A percentile compares a stretch with the other conserved stretches of the same genome.
phyloP scores from a whole-genome alignment of 345 rosid genomes.

The Viola odorata region DNA sequence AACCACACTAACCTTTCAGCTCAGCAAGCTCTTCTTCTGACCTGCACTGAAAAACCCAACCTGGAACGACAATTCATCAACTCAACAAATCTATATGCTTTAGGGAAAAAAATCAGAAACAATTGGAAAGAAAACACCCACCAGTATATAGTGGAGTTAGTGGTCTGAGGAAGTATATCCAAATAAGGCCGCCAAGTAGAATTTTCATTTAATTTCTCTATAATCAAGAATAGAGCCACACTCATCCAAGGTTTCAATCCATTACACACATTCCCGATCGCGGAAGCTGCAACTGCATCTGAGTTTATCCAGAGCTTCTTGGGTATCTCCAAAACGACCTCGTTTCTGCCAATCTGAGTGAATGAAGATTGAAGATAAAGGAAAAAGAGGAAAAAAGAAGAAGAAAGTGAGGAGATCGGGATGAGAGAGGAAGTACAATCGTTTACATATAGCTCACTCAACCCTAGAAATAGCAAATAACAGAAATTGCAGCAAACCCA shows the following conservation, averaged over 20 bases:
- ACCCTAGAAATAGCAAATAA: no score
- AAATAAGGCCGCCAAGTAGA: slow-evolving; percentile 73
- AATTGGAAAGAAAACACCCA: slow-evolving; percentile 27
- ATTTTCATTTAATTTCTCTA: slow-evolving; percentile 57
- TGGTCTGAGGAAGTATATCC: slow-evolving; percentile 65
- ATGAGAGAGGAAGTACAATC: no score
- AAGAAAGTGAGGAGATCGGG: no score
- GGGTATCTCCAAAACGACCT: slow-evolving; percentile 84
- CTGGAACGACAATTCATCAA: slow-evolving; percentile 31
- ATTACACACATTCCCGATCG: slow-evolving; percentile 60
- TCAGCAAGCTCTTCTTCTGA: slow-evolving; percentile 91
- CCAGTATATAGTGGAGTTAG: slow-evolving; percentile 86
- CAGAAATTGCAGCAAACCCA: no score
- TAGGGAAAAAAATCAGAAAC: not conserved
- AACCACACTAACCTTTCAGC: slow-evolving; percentile 56
- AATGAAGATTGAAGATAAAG: no score
- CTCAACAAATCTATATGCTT: slow-evolving; percentile 20
- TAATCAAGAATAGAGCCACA: slow-evolving; percentile 73
- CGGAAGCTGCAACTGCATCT: slow-evolving; percentile 68
- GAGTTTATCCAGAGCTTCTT: slow-evolving; percentile 79
- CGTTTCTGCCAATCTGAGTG: slow-evolving; percentile 68
- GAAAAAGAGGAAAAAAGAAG: no score
- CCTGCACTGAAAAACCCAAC: slow-evolving; percentile 86
- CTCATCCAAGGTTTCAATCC: slow-evolving; percentile 87
- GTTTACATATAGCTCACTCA: no score